Base-by-base conservation (phyloP, 805 yeast genomes). In the Candida cerambycidarum region DNA sequence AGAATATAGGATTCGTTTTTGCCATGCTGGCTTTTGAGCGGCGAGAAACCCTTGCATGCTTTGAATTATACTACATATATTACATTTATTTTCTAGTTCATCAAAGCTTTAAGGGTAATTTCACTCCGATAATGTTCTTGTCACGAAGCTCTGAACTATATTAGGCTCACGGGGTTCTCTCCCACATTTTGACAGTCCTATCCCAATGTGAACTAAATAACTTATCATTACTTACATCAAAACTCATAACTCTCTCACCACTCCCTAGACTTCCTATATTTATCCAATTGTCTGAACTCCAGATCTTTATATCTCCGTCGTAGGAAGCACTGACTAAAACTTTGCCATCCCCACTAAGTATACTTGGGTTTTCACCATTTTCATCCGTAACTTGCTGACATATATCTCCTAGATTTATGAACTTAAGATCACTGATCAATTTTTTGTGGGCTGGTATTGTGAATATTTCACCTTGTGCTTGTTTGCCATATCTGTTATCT, bases 191-290 rank as follows among this genome's bases (percentile, higher is more conserved):
- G 3, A 89, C 72, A 5, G 86, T 72, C 42, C 93, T 73, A 58
- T 89, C 96, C 96, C 96, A 89, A 15, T 96, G 90, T 38, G 87
- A 75, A 35, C 84, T 76, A 1, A 78, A 73, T 1, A 89, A 62
- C 25, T 45, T 55, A 6, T 63, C 52, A 6, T 74, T 75, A 9
- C 72, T 57, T 1, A 83, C 53, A 55, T 85, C 95, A 37, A 85
- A 75, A 43, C 82, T 67, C 83, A 89, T 79, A 3, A 88, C 79
- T 53, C 84, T 83, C 46, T 86, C 95, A 5, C 74, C 61, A 24
- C 82, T 83, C 8, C 76, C 62, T 32, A 89, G 60, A 2, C 78
- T 66, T 24, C 71, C 72, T 15, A 80, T 55, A 12, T 72, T 65
- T 3, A 71, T 56, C 95, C 96, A 92, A 50, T 76, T 82, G 53